Evolutionary conservation across 225 moss, liverwort and hornwort species (phyloP).

Genomic region (Climacium dendroides): DNA sequence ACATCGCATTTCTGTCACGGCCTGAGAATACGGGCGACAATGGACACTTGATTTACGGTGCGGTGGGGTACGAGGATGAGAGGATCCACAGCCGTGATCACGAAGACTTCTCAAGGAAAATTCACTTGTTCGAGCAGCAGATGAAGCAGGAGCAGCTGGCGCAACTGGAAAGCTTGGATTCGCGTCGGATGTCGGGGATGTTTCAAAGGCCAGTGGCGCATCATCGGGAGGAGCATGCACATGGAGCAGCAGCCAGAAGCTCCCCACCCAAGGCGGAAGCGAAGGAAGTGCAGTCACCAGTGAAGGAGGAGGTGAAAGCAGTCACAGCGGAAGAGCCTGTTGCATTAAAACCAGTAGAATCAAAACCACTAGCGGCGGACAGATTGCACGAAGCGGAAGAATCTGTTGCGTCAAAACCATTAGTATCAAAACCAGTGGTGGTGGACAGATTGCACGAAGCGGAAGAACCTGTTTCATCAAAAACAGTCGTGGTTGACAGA

Average conservation of each 20-base stretch:
- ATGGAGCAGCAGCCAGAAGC: background rate
- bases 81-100: constrained; percentile 7
- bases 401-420: background rate
- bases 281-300: background rate
- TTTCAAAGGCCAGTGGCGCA: constrained; percentile 1
- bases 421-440: background rate
- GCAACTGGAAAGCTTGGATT: background rate
- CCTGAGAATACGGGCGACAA: constrained; percentile 28
- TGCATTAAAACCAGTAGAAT: background rate
- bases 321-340: background rate
- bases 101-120: constrained; percentile 20
- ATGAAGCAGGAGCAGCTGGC: constrained; percentile 10
- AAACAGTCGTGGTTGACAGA: background rate
- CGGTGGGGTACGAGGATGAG: constrained; percentile 7
- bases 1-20: constrained; percentile 52
- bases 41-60: constrained; percentile 11
- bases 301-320: background rate
- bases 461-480: background rate
- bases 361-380: background rate
- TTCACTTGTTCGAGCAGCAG: constrained; percentile 36
- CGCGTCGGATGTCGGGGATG: constrained; percentile 1
- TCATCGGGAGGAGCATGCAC: constrained; percentile 4
- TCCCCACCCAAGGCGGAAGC: background rate
- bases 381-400: background rate
- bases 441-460: background rate